Percentiles rank a stretch among this genome's conserved stretches.
phyloP scores from a whole-genome alignment of 352 stramenopile species.

The Globisporangium iwayamae region DNA sequence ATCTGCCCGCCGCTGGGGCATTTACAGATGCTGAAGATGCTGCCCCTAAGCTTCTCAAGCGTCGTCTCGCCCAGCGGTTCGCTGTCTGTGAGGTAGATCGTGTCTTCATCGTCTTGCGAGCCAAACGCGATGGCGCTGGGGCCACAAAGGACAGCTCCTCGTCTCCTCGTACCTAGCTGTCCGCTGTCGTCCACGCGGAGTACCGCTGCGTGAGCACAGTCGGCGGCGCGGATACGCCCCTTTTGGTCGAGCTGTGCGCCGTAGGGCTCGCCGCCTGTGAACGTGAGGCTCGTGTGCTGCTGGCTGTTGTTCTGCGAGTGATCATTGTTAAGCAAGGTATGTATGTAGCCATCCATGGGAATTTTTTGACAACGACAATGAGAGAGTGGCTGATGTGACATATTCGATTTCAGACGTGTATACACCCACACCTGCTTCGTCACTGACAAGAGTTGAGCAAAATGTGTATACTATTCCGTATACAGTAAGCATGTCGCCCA shows the following conservation, averaged over 20 bases:
- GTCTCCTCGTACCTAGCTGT: conserved; percentile 69
- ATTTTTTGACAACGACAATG: too few species aligned
- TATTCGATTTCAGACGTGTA: too few species aligned
- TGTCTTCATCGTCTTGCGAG: conserved; percentile 29
- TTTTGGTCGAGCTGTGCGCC: conserved; percentile 61
- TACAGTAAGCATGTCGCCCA: too few species aligned
- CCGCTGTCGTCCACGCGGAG: conserved; percentile 55
- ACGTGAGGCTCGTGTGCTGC: conserved; percentile 31
- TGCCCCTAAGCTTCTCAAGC: conserved; percentile 70
- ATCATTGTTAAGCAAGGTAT: too few species aligned
- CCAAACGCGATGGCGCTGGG: conserved; percentile 64
- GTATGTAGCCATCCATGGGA: too few species aligned
- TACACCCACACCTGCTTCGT: too few species aligned
- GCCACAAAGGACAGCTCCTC: conserved; percentile 66
- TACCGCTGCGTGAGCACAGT: conserved; percentile 70
- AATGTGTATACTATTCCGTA: too few species aligned
- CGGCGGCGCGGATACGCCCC: conserved; percentile 61
- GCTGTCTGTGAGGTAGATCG: conserved; percentile 85
- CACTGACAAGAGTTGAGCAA: too few species aligned
- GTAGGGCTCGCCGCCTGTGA: conserved; percentile 64
- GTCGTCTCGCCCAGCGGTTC: conserved; percentile 82
- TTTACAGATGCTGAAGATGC: conserved; percentile 67
- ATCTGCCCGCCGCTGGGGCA: conserved; percentile 70
- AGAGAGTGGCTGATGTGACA: too few species aligned
- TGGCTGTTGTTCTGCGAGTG: conserved; percentile 22